Conservation (phyloP, 2,329 filamentous ascomycete genomes). For the Allantophomopsis lycopodina region DNA sequence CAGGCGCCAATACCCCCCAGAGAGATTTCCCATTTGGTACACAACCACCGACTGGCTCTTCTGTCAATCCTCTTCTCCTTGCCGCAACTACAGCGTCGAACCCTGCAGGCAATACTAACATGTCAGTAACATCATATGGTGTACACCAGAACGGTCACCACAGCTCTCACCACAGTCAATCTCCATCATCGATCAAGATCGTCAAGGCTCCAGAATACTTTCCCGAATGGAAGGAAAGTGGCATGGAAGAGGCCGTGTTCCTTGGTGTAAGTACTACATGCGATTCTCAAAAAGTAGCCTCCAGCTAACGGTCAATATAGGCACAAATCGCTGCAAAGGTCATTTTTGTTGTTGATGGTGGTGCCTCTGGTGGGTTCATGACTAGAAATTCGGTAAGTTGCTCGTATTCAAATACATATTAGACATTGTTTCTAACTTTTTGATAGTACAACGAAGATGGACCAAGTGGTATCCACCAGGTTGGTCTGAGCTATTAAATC, state of each 20-base stretch:
- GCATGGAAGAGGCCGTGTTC: constrained; percentile 5
- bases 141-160: constrained; percentile 19
- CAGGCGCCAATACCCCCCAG: constrained; percentile 82
- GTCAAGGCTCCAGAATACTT: constrained; percentile 59
- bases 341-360: constrained; percentile 55
- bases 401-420: constrained; percentile 50
- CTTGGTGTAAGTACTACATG: neutral
- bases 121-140: constrained; percentile 19
- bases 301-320: too few relatives aligned
- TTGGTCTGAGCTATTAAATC: constrained; percentile 2
- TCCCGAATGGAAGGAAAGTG: constrained; percentile 50
- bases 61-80: constrained; percentile 81
- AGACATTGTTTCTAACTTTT: constrained; percentile 1
- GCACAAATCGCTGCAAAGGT: constrained; percentile 56
- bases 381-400: constrained; percentile 35
- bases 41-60: constrained; percentile 38
- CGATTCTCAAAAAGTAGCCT: too few relatives aligned
- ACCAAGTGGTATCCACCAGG: constrained; percentile 19
- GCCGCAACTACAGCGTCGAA: constrained; percentile 64
- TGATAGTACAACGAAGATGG: constrained; percentile 19
- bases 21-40: constrained; percentile 28
- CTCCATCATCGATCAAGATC: constrained; percentile 53
- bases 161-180: constrained; percentile 52
- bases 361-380: constrained; percentile 49
- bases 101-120: constrained; percentile 18